These are phyloP conservation scores for Coemansia sp. DNA, from an alignment of 192 early-diverging fungal species.

Conservation along the genomic window DNA sequence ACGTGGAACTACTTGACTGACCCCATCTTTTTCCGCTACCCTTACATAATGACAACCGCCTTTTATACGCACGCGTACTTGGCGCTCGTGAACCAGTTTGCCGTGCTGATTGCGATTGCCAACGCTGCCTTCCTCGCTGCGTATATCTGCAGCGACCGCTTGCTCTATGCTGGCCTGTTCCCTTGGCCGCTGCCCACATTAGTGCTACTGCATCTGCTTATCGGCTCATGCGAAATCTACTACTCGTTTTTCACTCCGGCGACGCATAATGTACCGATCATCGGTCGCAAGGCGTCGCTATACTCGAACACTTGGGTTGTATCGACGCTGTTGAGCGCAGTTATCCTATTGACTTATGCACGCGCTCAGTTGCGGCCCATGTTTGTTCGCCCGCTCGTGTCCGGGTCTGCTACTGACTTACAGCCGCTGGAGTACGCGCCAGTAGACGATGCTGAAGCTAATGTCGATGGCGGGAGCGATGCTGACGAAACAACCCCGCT, in stretches of 20 bases:
- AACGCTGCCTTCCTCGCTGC: neutral
- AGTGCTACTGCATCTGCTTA: neutral
- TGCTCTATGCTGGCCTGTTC: slow-evolving; percentile 20
- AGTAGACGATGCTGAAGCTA: neutral
- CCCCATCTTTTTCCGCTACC: neutral
- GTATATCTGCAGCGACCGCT: slow-evolving; percentile 6
- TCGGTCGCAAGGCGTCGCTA: slow-evolving; percentile 6
- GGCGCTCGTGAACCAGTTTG: slow-evolving; percentile 1
- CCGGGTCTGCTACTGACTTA: neutral
- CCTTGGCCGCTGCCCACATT: slow-evolving; percentile 10
- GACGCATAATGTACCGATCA: slow-evolving; percentile 6
- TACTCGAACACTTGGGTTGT: slow-evolving; percentile 13
- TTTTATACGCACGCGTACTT: neutral
- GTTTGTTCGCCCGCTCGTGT: slow-evolving; percentile 9
- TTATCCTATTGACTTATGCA: neutral
- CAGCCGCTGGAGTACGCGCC: neutral
- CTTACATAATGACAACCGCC: neutral
- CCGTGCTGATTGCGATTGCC: slow-evolving; percentile 2
- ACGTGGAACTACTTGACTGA: neutral
- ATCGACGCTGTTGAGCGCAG: neutral
- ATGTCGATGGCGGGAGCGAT: neutral
- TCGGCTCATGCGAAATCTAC: slow-evolving; percentile 17
- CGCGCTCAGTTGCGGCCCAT: slow-evolving; percentile 15
- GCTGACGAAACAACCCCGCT: slow-evolving; percentile 13
- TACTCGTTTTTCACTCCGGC: slow-evolving; percentile 29